Percentiles rank a stretch among this genome's conserved stretches.
Evolutionary conservation across 768 basidiomycete species (phyloP).

Genomic region (Lyophyllum atratum): DNA sequence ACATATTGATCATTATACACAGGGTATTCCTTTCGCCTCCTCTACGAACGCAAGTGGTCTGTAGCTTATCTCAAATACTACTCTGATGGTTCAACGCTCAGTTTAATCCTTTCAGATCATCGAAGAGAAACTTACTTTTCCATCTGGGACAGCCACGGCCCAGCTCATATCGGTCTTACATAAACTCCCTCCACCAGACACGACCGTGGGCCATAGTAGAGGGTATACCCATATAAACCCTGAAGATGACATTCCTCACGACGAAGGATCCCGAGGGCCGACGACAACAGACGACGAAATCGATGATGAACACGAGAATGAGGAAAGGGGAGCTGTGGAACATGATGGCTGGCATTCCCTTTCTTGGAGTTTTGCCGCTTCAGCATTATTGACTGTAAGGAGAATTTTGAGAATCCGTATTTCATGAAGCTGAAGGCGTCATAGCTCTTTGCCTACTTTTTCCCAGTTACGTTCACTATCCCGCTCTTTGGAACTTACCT

Average conservation of each 20-base stretch:
- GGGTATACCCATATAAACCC: slow-evolving; percentile 54
- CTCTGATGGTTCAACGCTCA: slow-evolving; percentile 10
- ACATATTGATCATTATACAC: background rate
- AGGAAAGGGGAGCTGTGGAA: slow-evolving; percentile 52
- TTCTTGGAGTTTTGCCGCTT: slow-evolving; percentile 75
- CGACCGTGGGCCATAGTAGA: slow-evolving; percentile 50
- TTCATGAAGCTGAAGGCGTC: slow-evolving; percentile 4
- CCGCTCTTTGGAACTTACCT: slow-evolving; percentile 84
- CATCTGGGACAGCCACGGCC: slow-evolving; percentile 94
- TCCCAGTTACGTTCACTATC: slow-evolving; percentile 85
- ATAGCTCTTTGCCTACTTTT: slow-evolving; percentile 85
- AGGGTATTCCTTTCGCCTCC: slow-evolving; percentile 97
- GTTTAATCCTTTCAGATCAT: slow-evolving; percentile 60
- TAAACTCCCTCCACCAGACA: slow-evolving; percentile 66
- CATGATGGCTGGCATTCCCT: slow-evolving; percentile 79
- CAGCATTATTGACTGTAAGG: slow-evolving; percentile 74
- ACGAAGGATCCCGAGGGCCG: slow-evolving; percentile 10
- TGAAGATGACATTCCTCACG: slow-evolving; percentile 31
- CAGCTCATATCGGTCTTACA: slow-evolving; percentile 93
- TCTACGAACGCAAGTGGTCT: slow-evolving; percentile 89
- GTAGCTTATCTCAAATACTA: background rate
- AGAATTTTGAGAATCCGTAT: background rate
- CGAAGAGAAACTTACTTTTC: slow-evolving; percentile 91
- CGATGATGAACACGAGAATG: slow-evolving; percentile 32
- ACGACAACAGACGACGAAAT: slow-evolving; percentile 24